phyloP scores from a whole-genome alignment of 2,329 filamentous ascomycete species.

The Colletotrichum cuscutae region DNA sequence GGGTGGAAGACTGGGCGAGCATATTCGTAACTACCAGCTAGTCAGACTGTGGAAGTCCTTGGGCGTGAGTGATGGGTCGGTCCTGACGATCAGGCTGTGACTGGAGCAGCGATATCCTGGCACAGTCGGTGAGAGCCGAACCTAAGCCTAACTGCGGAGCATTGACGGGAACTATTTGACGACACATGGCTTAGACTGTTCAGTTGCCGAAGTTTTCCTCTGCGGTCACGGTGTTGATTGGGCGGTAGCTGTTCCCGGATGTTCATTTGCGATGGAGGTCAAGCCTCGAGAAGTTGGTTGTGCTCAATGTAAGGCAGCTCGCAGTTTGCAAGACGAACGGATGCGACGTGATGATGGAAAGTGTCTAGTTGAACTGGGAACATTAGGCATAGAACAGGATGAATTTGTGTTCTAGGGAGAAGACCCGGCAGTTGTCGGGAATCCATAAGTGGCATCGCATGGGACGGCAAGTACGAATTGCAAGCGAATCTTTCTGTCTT shows the following conservation, averaged over 20 bases:
- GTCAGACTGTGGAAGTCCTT: constrained; percentile 1
- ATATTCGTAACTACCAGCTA: neutral
- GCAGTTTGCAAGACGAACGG: neutral
- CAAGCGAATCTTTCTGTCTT: neutral
- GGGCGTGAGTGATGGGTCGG: constrained; percentile 9
- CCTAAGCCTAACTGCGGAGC: constrained; percentile 23
- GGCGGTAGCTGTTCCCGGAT: neutral
- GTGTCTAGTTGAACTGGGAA: constrained; percentile 15
- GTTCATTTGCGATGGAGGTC: neutral
- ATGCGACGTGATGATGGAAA: constrained; percentile 23
- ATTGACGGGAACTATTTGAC: constrained; percentile 14
- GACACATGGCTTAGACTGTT: neutral
- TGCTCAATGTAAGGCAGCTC: too few relatives aligned
- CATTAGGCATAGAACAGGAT: constrained; percentile 4
- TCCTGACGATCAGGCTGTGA: constrained; percentile 30
- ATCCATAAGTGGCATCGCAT: constrained; percentile 4
- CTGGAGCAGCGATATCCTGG: constrained; percentile 18
- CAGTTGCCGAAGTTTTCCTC: neutral
- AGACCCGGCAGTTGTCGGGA: constrained; percentile 21
- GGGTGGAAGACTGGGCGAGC: constrained; percentile 3
- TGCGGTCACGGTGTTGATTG: neutral
- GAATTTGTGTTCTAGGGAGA: neutral
- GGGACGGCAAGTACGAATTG: neutral
- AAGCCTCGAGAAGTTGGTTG: neutral
- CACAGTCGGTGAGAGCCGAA: constrained; percentile 5